A percentile compares a stretch with the other conserved stretches of the same genome.
Conservation (phyloP, 805 yeast genomes). For the Saturnispora bothae region DNA sequence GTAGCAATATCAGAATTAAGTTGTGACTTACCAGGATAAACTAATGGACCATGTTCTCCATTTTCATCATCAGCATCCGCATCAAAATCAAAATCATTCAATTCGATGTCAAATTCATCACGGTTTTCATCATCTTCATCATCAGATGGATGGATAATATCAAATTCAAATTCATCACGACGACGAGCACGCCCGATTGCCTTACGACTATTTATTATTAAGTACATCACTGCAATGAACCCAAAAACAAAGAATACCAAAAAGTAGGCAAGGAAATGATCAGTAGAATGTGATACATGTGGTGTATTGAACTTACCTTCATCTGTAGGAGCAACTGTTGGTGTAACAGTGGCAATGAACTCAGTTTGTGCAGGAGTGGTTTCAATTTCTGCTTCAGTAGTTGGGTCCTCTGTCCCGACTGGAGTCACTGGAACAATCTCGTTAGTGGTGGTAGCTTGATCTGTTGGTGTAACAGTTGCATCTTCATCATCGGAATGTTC, state of each 20-base stretch:
- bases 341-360: background rate
- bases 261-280: slow-evolving; percentile 26
- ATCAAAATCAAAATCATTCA: slow-evolving; percentile 9
- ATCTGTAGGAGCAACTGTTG: background rate
- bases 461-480: background rate
- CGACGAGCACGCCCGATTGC: slow-evolving; percentile 36
- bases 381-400: background rate
- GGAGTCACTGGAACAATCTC: background rate
- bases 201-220: slow-evolving; percentile 28
- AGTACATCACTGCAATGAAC: slow-evolving; percentile 35
- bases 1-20: no score
- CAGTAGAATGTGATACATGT: slow-evolving; percentile 4
- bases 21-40: no score
- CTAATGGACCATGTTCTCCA: background rate
- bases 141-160: slow-evolving; percentile 50
- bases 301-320: slow-evolving; percentile 6
- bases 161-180: slow-evolving; percentile 68
- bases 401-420: background rate
- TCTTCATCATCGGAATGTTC: slow-evolving; percentile 6
- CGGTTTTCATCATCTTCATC: slow-evolving; percentile 15
- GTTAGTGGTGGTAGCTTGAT: background rate
- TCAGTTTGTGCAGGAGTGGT: slow-evolving; percentile 6
- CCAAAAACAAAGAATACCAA: slow-evolving; percentile 51
- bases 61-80: slow-evolving; percentile 8
- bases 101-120: slow-evolving; percentile 5